phyloP scores from a whole-genome alignment of 805 yeast species.

The Ogataea polymorpha region DNA sequence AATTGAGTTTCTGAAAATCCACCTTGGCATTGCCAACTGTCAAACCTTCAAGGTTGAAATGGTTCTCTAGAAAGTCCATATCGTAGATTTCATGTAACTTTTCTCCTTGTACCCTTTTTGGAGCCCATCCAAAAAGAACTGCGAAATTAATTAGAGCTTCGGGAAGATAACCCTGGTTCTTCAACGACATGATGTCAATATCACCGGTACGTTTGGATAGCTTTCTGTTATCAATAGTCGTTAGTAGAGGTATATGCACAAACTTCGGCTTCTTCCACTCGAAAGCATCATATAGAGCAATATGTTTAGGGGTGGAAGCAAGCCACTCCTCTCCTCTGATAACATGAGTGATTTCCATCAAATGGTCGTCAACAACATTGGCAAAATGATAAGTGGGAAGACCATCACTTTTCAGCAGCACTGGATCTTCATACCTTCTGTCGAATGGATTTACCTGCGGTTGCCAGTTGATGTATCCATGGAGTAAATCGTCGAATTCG shows the following conservation, averaged over 20 bases:
- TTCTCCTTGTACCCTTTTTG: slow-evolving; percentile 53
- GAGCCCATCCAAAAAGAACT: slow-evolving; percentile 94
- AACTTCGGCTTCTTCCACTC: slow-evolving; percentile 81
- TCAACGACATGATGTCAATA: slow-evolving; percentile 60
- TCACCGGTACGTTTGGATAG: slow-evolving; percentile 86
- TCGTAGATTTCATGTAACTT: slow-evolving; percentile 50
- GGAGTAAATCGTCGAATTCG: slow-evolving; percentile 66
- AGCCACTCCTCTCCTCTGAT: slow-evolving; percentile 98
- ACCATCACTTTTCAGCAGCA: slow-evolving; percentile 87
- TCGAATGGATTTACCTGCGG: slow-evolving; percentile 73
- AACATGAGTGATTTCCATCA: slow-evolving; percentile 91
- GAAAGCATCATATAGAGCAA: slow-evolving; percentile 80
- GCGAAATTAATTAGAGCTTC: slow-evolving; percentile 86
- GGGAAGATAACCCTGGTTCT: slow-evolving; percentile 65
- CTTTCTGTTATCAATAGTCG: slow-evolving; percentile 70
- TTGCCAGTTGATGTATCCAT: slow-evolving; percentile 73
- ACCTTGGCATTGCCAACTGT: slow-evolving; percentile 96
- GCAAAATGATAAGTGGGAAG: slow-evolving; percentile 97
- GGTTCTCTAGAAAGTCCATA: slow-evolving; percentile 47
- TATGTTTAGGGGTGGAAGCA: slow-evolving; percentile 91
- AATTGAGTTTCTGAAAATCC: slow-evolving; percentile 68
- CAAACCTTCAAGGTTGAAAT: slow-evolving; percentile 65
- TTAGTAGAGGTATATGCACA: slow-evolving; percentile 86
- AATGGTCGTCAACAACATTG: slow-evolving; percentile 89
- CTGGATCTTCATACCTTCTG: slow-evolving; percentile 83